phyloP scores from a whole-genome alignment of 1,284 basidiomycete species.

The Marasmius tenuissimus region DNA sequence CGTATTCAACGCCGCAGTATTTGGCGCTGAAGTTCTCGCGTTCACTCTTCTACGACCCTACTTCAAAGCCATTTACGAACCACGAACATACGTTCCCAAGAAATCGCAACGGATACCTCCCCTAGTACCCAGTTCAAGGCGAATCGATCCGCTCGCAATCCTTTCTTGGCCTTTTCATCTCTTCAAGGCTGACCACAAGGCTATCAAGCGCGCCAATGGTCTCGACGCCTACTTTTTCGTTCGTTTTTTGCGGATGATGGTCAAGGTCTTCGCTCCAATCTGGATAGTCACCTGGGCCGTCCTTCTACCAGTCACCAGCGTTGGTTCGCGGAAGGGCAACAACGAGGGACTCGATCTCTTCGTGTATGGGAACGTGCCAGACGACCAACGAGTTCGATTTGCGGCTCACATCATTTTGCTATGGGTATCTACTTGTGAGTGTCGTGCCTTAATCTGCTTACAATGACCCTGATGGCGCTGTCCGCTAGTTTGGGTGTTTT shows the following conservation, averaged over 20 bases:
- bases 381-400: constrained; percentile 55
- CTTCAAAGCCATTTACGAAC: constrained; percentile 81
- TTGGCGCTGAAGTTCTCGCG: constrained; percentile 61
- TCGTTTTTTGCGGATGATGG: constrained; percentile 82
- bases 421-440: constrained; percentile 74
- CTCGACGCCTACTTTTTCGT: constrained; percentile 95
- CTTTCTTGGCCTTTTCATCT: constrained; percentile 63
- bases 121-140: constrained; percentile 17
- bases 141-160: constrained; percentile 42
- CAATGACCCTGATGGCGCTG: neutral
- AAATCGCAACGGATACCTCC: constrained; percentile 15
- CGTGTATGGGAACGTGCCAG: constrained; percentile 78
- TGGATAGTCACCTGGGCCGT: constrained; percentile 76
- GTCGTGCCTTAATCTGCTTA: neutral
- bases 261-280: constrained; percentile 81
- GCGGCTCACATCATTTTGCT: constrained; percentile 76
- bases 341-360: constrained; percentile 72
- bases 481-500: constrained; percentile 77
- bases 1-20: constrained; percentile 69
- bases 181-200: constrained; percentile 56
- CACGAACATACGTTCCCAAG: constrained; percentile 65
- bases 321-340: constrained; percentile 46
- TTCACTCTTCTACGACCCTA: constrained; percentile 73
- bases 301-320: constrained; percentile 68
- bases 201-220: constrained; percentile 76